Base-by-base conservation (phyloP, 2,329 filamentous ascomycete genomes). In the Calonectria multiphialidica region DNA sequence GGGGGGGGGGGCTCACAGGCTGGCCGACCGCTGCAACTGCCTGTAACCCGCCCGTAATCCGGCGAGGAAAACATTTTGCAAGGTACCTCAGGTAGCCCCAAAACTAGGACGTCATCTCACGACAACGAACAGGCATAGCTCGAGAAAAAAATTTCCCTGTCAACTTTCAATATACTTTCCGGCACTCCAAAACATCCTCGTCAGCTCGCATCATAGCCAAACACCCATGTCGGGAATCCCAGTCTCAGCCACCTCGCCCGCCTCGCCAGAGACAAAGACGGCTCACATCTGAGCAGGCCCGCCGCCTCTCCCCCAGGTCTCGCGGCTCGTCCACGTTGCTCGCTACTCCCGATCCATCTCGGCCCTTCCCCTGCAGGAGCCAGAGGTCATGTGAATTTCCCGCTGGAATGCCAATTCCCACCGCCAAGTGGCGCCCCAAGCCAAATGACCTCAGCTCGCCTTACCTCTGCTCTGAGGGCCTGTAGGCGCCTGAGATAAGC, bases 331-430 rank as follows among this genome's bases (percentile, higher is more conserved):
- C 64, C 64, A 71, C 69, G 49, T 68, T 68, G 30, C 53, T 59
- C 53, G 53, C 69, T 55, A 63, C 70, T 69, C 66, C 70, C 50
- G 59, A 64, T 59, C 61, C 65, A 42, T 70, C 69, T 69, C 72
- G 45, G 68, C 35, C 62, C 64, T 69, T 72, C 66, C 73, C 76
- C 68, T 77, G 76, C 77, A 79, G 75, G 72, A 70, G 53, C 57
- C 37, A 53, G 45, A 53, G 71, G 71, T 79, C 77, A 79, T 79
- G 77, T 77, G 77, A 78, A 76, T 68, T 57, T 50, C 42, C 55
- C 61, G 47, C 71, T 68, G 59, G 57, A 68, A 71, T 57, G 55
- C 61, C 67, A 65, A 49, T 59, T 57, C 40, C 49, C 53, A 63
- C 66, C 23, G 40, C 28, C 23, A n/a, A 44, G 59, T 21, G 23